Conservation (phyloP, 139 green algal species). For the Yamagishiella unicocca region DNA sequence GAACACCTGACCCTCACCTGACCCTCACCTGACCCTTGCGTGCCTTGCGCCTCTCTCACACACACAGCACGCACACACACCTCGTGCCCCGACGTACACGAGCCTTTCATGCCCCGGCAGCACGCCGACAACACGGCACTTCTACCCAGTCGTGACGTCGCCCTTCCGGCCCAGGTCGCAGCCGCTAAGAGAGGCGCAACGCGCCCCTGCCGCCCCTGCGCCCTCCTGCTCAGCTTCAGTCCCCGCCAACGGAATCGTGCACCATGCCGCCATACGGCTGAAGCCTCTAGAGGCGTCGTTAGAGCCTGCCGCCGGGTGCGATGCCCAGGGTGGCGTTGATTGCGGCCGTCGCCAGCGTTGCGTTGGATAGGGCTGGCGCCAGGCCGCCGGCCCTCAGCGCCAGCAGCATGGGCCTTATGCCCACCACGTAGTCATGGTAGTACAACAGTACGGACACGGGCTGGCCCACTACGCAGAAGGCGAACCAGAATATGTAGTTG, state of each 20-base stretch:
- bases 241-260: too few relatives aligned
- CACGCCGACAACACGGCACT: too few relatives aligned
- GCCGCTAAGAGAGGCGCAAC: background rate
- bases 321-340: background rate
- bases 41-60: too few relatives aligned
- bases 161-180: background rate
- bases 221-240: background rate
- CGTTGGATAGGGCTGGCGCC: background rate
- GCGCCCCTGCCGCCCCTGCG: background rate
- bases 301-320: too few relatives aligned
- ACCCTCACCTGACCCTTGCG: too few relatives aligned
- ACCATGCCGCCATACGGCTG: too few relatives aligned
- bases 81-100: too few relatives aligned
- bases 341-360: background rate
- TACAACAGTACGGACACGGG: conserved; percentile 89
- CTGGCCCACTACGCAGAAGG: conserved; percentile 95
- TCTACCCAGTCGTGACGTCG: too few relatives aligned
- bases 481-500: conserved; percentile 52
- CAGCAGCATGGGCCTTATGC: conserved; percentile 34
- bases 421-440: conserved; percentile 82
- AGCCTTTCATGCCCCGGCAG: too few relatives aligned
- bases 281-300: too few relatives aligned
- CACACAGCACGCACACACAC: too few relatives aligned
- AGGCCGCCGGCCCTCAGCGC: background rate
- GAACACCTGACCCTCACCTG: too few relatives aligned